Evolutionary conservation across 495 filamentous ascomycete genomes (phyloP), one percentile per base, ranked within the genome.

Genomic region (Peziza echinospora): DNA sequence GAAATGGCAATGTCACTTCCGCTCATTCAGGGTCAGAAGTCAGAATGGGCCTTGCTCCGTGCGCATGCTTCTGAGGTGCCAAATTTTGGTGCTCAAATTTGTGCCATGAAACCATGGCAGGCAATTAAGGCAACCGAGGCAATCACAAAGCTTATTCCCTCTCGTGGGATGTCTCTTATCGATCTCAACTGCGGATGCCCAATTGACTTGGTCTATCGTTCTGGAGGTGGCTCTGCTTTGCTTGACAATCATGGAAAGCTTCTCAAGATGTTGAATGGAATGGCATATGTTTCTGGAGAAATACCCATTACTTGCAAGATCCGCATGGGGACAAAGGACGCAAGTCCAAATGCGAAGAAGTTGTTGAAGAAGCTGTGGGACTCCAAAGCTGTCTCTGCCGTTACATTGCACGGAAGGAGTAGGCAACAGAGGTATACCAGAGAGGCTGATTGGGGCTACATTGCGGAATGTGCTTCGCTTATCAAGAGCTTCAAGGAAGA

Each of bases 121-220:
- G 89, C 82, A 4, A 64, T 89, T 50, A 93, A 93, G 59, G 72
- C 83, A 0, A 80, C 87, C 0, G 86, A 97, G 58, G 66, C 80
- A 23, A 64, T 97, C 41, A 77, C 80, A 1, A 63, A 66, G 16
- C 73, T 80, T 42, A 74, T 83, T 30, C 86, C 89, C 3, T 67
- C 82, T 54, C 57, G 54, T 21, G 54, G 54, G 34, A 68, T 96
- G 8, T 78, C 89, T 24, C 73, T 92, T 5, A 77, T 97, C 47
- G 89, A 97, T 57, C 63, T 97, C 49, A 97, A 97, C 64, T 93
- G 87, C 55, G 89, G 89, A 24, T 97, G 89, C 56, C 89, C 89
- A 13, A 93, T 97, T 56, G 87, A 97, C 51, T 70, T 93, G 46
- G 76, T 97, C 37, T 93, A 73, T 66, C 72, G 80, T 30, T 68